Conservation (phyloP, 129 eudicot species). For the Scalesia atractyloides region DNA sequence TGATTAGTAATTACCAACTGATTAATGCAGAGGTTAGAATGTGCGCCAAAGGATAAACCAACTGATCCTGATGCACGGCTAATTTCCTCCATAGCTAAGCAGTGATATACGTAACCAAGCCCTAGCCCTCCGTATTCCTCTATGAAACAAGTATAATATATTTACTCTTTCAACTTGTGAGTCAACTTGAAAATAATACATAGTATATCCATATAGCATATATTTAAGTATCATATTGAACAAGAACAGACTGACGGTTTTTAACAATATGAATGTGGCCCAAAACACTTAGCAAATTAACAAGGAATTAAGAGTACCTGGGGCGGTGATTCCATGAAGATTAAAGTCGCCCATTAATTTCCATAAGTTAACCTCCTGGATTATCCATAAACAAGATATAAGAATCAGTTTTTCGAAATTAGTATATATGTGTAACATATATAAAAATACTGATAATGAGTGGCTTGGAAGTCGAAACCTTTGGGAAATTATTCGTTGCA, state of each 20-base stretch:
- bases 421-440: not conserved
- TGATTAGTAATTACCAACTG: slow-evolving; percentile 65
- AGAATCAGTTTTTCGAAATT: slow-evolving; percentile 1
- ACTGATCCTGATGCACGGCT: slow-evolving; percentile 97
- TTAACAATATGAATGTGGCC: not conserved
- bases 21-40: slow-evolving; percentile 84
- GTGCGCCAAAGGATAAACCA: slow-evolving; percentile 92
- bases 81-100: slow-evolving; percentile 90
- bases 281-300: slow-evolving; percentile 16
- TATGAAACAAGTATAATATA: slow-evolving; percentile 17
- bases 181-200: not conserved
- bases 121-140: slow-evolving; percentile 99
- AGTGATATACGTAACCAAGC: slow-evolving; percentile 86
- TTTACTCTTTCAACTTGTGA: not conserved
- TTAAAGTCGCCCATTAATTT: slow-evolving; percentile 93
- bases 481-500: slow-evolving; percentile 68
- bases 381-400: slow-evolving; percentile 2
- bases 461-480: slow-evolving; percentile 44
- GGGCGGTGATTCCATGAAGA: slow-evolving; percentile 94
- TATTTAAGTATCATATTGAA: not conserved
- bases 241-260: not conserved
- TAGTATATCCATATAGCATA: not conserved
- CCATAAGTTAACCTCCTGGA: slow-evolving; percentile 88
- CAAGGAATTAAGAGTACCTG: slow-evolving; percentile 48
- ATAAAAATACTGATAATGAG: not conserved